Evolutionary conservation across 23 red algal genomes (phyloP).

Genomic region (Gracilariopsis chorda): DNA sequence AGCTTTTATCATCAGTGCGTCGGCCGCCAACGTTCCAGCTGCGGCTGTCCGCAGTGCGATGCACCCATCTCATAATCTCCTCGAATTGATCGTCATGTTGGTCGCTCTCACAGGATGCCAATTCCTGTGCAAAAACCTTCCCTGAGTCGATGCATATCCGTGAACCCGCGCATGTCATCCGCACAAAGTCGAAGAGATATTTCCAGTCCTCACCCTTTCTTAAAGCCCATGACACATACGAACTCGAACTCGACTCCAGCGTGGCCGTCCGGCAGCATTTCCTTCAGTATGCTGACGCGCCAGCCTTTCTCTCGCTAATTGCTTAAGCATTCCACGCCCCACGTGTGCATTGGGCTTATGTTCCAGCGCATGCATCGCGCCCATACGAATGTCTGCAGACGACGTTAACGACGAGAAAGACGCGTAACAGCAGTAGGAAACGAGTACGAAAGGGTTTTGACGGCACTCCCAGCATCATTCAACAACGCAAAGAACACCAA

Average conservation of each 20-base stretch:
- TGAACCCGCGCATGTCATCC: conserved; percentile 82
- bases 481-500: background rate
- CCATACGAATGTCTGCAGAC: background rate
- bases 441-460: background rate
- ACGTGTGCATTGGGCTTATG: background rate
- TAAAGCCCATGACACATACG: conserved; percentile 91
- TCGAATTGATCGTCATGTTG: conserved; percentile 84
- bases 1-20: background rate
- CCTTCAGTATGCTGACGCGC: conserved; percentile 67
- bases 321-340: conserved; percentile 53
- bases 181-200: conserved; percentile 88
- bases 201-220: conserved; percentile 38
- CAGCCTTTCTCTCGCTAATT: conserved; percentile 54
- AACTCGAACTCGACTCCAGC: conserved; percentile 89
- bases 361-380: background rate
- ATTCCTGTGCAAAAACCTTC: conserved; percentile 89
- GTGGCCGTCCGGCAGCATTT: conserved; percentile 85
- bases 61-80: conserved; percentile 74
- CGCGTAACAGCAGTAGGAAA: background rate
- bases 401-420: background rate
- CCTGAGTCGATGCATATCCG: conserved; percentile 49
- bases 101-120: conserved; percentile 69
- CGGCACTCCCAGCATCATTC: background rate
- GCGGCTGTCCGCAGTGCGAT: conserved; percentile 32
- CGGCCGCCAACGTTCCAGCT: conserved; percentile 21